Evolutionary conservation across 208 protist species (phyloP).

Genomic region (Acanthamoeba royreba): DNA sequence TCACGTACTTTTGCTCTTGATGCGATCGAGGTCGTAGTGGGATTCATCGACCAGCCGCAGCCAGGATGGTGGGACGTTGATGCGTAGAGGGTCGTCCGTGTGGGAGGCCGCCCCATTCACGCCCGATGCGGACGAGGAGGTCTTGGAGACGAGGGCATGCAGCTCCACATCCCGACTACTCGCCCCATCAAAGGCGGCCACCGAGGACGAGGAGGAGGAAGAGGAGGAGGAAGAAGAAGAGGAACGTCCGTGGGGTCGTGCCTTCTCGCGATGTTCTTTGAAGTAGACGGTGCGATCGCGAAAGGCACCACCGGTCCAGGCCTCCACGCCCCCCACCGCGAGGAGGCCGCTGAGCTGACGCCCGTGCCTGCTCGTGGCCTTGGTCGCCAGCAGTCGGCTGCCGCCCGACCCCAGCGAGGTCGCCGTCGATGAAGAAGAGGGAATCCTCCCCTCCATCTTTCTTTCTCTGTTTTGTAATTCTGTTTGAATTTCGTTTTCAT

Average conservation of each 20-base stretch:
- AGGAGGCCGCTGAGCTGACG: too few relatives aligned
- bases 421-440: too few relatives aligned
- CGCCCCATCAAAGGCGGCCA: background rate
- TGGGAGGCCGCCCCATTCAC: too few relatives aligned
- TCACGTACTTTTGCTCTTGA: constrained; percentile 18
- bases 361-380: too few relatives aligned
- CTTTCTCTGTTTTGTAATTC: too few relatives aligned
- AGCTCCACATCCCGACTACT: background rate
- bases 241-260: too few relatives aligned
- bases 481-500: too few relatives aligned
- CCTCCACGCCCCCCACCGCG: background rate
- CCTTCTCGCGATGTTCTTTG: constrained; percentile 3
- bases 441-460: too few relatives aligned
- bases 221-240: too few relatives aligned
- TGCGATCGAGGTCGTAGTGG: background rate
- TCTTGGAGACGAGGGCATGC: background rate
- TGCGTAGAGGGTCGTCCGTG: background rate
- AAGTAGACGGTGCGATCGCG: background rate
- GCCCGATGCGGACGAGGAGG: background rate
- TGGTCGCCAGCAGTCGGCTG: too few relatives aligned
- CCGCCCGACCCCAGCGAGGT: too few relatives aligned
- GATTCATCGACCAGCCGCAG: background rate
- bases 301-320: background rate
- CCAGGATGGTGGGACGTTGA: background rate
- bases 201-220: background rate